Base-by-base conservation (phyloP, 2,329 filamentous ascomycete genomes). In the Monilinia laxa region DNA sequence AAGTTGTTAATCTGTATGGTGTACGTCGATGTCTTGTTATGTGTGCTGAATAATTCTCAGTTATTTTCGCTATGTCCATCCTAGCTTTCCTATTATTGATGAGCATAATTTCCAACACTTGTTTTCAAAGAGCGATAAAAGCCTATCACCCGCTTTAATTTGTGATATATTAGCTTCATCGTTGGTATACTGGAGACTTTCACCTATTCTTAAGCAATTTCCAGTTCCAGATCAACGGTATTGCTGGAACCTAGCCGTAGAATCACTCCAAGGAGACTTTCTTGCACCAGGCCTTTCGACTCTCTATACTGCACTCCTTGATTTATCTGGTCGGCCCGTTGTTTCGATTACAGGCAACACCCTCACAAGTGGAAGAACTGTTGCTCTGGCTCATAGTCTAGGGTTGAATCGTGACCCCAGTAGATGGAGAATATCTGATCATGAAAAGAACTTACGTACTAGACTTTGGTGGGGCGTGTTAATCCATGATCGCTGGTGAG, bases 201-300 rank as follows among this genome's bases (percentile, higher is more conserved):
- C 78, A 78, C 0, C 75, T 78, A 4, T 73, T 83, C 3, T 76
- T 77, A 5, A 76, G 76, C 6, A 55, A n/a, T 80, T 83, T 67
- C 80, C 81, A 5, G 79, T 82, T 58, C 85, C 86, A 0, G 85
- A 89, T 71, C 79, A 81, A 52, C 81, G 85, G 55, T 88, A 86
- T 73, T 82, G 85, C 11, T 87, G 87, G 81, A 88, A 88, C 67
- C 80, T 87, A 67, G 85, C 85, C 9, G 84, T 82, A 25, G 84
- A 85, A 63, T 84, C 85, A 1, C 78, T 87, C 3, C 85, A 87
- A 69, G 85, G 82, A 0, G 85, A 88, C 67, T 81, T 87, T 9
- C 80, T 85, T 1, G 83, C 83, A 0, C 86, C 85, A 0, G 84
- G 85, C 1, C 77, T 88, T 54, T 84, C 85, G 1, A 85, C 85